phyloP scores from a whole-genome alignment of 108 stramenopile species.

The Skeletonema tropicum region DNA sequence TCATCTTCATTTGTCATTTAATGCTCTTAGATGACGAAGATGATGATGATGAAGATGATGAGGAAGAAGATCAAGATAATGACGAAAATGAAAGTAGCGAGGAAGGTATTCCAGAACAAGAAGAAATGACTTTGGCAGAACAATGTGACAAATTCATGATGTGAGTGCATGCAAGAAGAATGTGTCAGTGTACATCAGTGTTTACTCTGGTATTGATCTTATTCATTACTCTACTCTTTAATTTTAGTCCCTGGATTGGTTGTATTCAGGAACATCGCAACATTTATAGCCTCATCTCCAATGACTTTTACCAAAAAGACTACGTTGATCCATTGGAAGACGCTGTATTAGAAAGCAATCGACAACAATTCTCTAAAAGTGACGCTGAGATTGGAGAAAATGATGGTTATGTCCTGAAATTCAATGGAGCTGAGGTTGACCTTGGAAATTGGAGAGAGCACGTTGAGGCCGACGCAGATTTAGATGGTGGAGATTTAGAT shows the following conservation, averaged over 20 bases:
- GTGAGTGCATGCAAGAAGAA: not conserved
- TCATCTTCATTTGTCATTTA: not conserved
- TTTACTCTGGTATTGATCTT: not conserved
- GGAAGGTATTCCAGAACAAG: constrained; percentile 19
- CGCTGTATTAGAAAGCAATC: constrained; percentile 23
- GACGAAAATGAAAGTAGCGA: constrained; percentile 23
- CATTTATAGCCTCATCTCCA: constrained; percentile 65
- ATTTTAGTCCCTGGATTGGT: constrained; percentile 58
- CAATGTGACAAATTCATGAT: constrained; percentile 73
- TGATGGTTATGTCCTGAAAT: constrained; percentile 28
- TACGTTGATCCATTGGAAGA: constrained; percentile 52
- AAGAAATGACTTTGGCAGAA: constrained; percentile 42
- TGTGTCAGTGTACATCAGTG: not conserved
- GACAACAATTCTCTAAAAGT: constrained; percentile 6
- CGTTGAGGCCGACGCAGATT: constrained; percentile 49
- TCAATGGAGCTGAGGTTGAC: constrained; percentile 39
- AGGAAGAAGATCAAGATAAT: constrained; percentile 41
- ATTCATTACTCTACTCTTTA: not conserved
- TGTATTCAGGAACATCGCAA: constrained; percentile 72
- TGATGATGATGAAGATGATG: constrained; percentile 43
- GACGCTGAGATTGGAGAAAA: constrained; percentile 9
- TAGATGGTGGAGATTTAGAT: constrained; percentile 6
- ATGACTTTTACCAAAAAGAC: constrained; percentile 61
- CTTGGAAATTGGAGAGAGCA: constrained; percentile 51
- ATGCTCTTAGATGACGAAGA: constrained; percentile 22